Percentiles rank a stretch among this genome's conserved stretches.
These are phyloP conservation scores for Chaetomium fimeti DNA, from an alignment of 495 filamentous ascomycete genomes.

Conservation along the genomic window DNA sequence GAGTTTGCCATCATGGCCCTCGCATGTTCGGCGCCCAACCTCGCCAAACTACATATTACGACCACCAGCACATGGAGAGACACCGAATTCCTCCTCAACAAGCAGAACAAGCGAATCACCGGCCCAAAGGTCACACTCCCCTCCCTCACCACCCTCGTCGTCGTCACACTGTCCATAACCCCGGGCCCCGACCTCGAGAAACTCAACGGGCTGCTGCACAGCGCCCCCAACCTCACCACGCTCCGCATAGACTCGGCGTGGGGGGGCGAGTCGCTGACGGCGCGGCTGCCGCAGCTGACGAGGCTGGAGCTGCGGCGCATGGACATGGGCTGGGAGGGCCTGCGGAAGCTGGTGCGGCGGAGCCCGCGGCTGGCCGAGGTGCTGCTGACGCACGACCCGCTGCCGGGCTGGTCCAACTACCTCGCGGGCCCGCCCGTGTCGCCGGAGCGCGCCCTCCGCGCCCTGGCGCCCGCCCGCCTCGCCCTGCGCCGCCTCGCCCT, in stretches of 20 bases:
- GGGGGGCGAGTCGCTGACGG: background rate
- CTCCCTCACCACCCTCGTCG: background rate
- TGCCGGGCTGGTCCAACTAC: background rate
- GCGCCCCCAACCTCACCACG: background rate
- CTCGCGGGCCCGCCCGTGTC: background rate
- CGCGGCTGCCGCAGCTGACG: background rate
- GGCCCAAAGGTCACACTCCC: background rate
- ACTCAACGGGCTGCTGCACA: background rate
- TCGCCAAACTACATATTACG: background rate
- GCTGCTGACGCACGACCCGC: background rate
- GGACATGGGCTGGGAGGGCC: no score
- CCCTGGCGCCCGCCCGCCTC: background rate
- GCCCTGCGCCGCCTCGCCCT: background rate
- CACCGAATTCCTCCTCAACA: slow-evolving; percentile 1
- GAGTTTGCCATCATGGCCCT: background rate
- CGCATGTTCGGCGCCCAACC: background rate
- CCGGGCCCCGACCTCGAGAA: background rate
- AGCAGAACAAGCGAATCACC: background rate
- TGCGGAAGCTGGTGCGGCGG: background rate
- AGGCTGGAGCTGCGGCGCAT: background rate
- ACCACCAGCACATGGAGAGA: background rate
- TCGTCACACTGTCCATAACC: no score
- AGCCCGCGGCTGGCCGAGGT: background rate
- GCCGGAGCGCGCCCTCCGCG: background rate
- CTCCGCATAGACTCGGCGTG: background rate